These are phyloP conservation scores for Nothopassalora personata DNA, from an alignment of 2,329 filamentous ascomycete genomes.

Conservation along the genomic window DNA sequence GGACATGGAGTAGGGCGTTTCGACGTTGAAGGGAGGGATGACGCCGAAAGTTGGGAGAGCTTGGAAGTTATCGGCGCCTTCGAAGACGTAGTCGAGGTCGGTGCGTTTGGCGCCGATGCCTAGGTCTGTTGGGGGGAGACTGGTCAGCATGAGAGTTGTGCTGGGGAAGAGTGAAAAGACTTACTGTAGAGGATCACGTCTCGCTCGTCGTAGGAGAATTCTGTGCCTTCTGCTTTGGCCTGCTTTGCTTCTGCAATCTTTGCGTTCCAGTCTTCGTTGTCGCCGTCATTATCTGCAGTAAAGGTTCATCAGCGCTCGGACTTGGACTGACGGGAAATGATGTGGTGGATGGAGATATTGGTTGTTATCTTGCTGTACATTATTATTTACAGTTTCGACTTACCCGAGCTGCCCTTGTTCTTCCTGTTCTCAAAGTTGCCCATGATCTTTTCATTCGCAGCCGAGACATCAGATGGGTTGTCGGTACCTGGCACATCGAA, in stretches of 20 bases:
- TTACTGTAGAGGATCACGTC: conserved; percentile 85
- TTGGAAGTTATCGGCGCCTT: conserved; percentile 88
- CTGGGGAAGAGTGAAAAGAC: conserved; percentile 7
- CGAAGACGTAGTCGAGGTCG: conserved; percentile 82
- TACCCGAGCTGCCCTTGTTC: conserved; percentile 48
- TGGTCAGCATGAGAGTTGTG: conserved; percentile 18
- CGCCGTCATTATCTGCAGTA: conserved; percentile 9
- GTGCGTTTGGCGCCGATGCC: conserved; percentile 87
- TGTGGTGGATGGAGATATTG: not conserved
- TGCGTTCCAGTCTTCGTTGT: conserved; percentile 53
- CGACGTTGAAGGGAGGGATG: conserved; percentile 84
- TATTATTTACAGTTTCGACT: conserved; percentile 3
- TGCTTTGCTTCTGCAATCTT: conserved; percentile 73
- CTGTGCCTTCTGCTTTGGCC: conserved; percentile 64
- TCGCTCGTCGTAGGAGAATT: conserved; percentile 77
- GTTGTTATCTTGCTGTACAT: not conserved
- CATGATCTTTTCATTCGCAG: conserved; percentile 73
- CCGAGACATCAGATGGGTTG: conserved; percentile 72
- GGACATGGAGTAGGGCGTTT: conserved; percentile 71
- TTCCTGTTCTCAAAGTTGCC: conserved; percentile 80
- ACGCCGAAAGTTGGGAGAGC: conserved; percentile 93
- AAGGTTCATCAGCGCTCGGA: not conserved
- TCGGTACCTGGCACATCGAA: conserved; percentile 87
- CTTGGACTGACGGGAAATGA: not conserved
- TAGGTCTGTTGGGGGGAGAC: conserved; percentile 50